Base-by-base conservation (phyloP, 495 filamentous ascomycete genomes). In the Penicillium flavigenum region DNA sequence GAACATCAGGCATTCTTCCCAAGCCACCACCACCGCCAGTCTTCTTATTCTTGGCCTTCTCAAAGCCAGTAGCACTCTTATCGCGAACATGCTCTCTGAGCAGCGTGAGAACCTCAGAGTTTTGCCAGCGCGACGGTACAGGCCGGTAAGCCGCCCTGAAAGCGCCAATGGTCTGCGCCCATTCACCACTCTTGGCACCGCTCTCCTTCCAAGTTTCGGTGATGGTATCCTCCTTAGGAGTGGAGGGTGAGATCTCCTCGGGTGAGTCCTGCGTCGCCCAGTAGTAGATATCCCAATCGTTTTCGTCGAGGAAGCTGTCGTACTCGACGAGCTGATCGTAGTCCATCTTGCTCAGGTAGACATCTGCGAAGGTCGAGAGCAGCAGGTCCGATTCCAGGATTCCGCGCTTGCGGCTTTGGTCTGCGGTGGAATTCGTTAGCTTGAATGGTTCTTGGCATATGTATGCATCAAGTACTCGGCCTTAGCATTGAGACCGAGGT, bases 251-350 rank as follows among this genome's bases (percentile, higher is more conserved):
- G 1, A 53, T 12, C 0, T 53, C 39, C 26, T 53, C 51, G 1
- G 83, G 77, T 6, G 89, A 82, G 60, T 89, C 85, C 70, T 98
- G 95, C n/a, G 95, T 98, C 1, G 91, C 90, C 94, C 94, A 98
- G 81, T 98, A 98, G 79, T 98, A 98, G 57, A 98, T 98, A 70
- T 98, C 94, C 94, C 94, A 98, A 73, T 98, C 94, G 70, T 98
- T 98, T 73, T 98, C 94, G 76, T 98, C 94, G 46, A 98, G 84
- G 81, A 98, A 97, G 16, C 81, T 76, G 72, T 98, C 95, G 76
- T 92, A 98, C 72, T 95, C 85, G 57, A 81, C 69, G 54, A 98
- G 83, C 65, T 93, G 90, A 47, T 78, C 73, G 4, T 75, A 73
- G 0, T 79, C 81, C 93, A 98, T 96, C 45, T 74, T 71, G 10